Evolutionary conservation across 768 basidiomycete genomes (phyloP).

Genomic region (Xerocomellus amylosporus): DNA sequence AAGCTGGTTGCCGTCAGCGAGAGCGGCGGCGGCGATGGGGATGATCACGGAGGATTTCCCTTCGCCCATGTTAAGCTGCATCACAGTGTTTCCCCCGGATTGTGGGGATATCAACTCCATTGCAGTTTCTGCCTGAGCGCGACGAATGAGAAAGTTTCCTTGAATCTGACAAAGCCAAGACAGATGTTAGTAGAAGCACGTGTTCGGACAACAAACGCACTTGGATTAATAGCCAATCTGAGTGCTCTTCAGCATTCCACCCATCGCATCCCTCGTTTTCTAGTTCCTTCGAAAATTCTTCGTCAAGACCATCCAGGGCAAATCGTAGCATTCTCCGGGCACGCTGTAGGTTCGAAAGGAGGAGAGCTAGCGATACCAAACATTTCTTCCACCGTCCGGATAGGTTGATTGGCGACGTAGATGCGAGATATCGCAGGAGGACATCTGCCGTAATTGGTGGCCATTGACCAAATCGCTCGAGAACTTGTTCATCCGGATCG

Average conservation of each 20-base stretch:
- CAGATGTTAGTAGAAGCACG: conserved; percentile 21
- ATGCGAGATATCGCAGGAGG: neutral
- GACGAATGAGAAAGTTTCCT: neutral
- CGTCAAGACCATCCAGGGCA: neutral
- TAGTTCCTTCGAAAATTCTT: neutral
- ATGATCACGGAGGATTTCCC: conserved; percentile 48
- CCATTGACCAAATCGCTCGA: neutral
- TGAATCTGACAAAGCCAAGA: neutral
- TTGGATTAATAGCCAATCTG: neutral
- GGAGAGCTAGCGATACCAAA: neutral
- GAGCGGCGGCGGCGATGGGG: conserved; percentile 38
- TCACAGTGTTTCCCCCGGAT: conserved; percentile 32
- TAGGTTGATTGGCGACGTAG: neutral
- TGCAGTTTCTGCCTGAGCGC: conserved; percentile 27
- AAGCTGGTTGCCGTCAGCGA: conserved; percentile 41
- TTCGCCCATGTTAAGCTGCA: conserved; percentile 57
- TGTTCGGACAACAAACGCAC: neutral
- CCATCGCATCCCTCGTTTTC: neutral
- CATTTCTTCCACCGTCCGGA: neutral
- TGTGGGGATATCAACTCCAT: conserved; percentile 43
- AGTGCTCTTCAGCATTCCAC: neutral
- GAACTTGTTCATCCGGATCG: conserved; percentile 5
- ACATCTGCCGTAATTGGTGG: neutral
- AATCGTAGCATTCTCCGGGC: neutral
- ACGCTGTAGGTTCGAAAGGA: neutral